Conservation (phyloP, 345 rosid genomes). For the Eucalyptus pauciflora region DNA sequence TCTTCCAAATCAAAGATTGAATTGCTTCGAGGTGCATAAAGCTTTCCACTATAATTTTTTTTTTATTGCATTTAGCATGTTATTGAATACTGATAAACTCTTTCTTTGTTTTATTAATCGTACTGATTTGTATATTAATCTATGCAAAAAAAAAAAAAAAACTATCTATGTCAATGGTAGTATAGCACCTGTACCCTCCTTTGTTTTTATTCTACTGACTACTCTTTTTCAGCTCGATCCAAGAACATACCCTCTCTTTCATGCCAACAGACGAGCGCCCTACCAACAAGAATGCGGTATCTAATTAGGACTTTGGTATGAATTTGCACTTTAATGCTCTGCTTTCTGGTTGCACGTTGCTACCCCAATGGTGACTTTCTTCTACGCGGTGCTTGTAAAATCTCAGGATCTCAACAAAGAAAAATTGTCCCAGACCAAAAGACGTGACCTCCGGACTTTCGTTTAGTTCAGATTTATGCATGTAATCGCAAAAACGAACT, state of each 20-base stretch:
- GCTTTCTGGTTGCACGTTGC: not conserved
- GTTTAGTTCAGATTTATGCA: not conserved
- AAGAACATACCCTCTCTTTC: not conserved
- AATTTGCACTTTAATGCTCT: not conserved
- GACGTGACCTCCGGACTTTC: not conserved
- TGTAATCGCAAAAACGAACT: not conserved
- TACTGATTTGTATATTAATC: not conserved
- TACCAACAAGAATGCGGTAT: not conserved
- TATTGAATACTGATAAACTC: not conserved
- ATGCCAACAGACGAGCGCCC: not conserved
- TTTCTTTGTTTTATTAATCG: not conserved
- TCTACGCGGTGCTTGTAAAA: not conserved
- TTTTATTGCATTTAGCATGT: not conserved
- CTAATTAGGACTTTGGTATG: not conserved
- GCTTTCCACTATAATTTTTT: not conserved
- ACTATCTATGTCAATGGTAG: not conserved
- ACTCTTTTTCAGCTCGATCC: not conserved
- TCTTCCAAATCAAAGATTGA: not conserved
- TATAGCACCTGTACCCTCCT: not conserved
- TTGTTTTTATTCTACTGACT: not conserved
- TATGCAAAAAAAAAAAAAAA: not conserved
- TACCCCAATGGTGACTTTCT: not conserved
- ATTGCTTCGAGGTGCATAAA: not conserved
- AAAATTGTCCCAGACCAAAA: not conserved
- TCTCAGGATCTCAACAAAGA: not conserved